A percentile compares a stretch with the other conserved stretches of the same genome.
Conservation (phyloP, 2,329 filamentous ascomycete genomes). For the Alternaria arborescens region DNA sequence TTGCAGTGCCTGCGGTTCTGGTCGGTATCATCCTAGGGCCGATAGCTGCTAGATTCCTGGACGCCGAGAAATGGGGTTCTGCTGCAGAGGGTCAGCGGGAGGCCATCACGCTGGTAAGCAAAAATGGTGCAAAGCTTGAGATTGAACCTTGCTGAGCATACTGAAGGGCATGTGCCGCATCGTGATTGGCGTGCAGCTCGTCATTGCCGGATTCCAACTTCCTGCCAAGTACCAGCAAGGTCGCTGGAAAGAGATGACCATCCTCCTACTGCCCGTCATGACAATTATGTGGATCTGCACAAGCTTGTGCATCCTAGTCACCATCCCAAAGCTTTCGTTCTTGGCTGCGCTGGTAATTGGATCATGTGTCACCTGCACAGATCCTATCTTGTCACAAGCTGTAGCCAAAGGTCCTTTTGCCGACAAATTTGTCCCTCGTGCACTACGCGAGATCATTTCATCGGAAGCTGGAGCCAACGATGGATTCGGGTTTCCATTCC, state of each 20-base stretch:
- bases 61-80: conserved; percentile 53
- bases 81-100: conserved; percentile 45
- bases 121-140: not conserved
- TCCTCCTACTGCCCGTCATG: conserved; percentile 68
- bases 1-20: conserved; percentile 54
- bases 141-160: not conserved
- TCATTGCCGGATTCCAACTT: conserved; percentile 70
- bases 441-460: conserved; percentile 68
- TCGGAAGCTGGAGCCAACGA: conserved; percentile 70
- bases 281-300: conserved; percentile 69
- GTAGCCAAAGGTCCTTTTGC: conserved; percentile 70
- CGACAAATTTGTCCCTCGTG: conserved; percentile 67
- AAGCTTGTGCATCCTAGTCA: conserved; percentile 63
- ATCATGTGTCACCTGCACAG: conserved; percentile 69
- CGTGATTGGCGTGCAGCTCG: conserved; percentile 69
- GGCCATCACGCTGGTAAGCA: conserved; percentile 54
- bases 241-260: conserved; percentile 62
- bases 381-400: conserved; percentile 69
- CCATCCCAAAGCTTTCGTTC: conserved; percentile 64
- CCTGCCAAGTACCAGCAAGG: conserved; percentile 63
- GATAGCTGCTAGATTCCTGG: conserved; percentile 62
- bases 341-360: conserved; percentile 63
- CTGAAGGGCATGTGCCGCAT: conserved; percentile 62
- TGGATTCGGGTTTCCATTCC: conserved; percentile 69
- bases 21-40: conserved; percentile 65